Percentiles rank a stretch among this genome's conserved stretches.
Evolutionary conservation across 1,284 basidiomycete genomes (phyloP).

Genomic region (Ceratobasidium papillatum): DNA sequence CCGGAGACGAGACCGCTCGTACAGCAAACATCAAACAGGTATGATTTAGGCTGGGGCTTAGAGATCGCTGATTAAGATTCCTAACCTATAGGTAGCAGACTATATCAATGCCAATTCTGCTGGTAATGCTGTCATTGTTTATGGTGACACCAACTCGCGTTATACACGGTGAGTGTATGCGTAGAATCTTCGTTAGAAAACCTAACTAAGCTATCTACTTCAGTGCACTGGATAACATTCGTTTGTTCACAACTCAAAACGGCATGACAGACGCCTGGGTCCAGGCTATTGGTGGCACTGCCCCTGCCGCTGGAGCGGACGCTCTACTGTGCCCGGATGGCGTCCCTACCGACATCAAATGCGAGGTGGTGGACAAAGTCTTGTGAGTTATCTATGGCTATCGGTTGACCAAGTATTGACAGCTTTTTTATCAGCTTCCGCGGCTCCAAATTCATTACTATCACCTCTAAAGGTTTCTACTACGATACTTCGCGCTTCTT

Average conservation of each 20-base stretch:
- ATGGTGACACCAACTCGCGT: conserved; percentile 56
- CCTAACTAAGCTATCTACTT: background rate
- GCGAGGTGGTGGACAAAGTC: conserved; percentile 57
- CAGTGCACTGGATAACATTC: conserved; percentile 29
- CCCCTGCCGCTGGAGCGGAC: conserved; percentile 47
- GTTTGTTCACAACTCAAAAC: conserved; percentile 25
- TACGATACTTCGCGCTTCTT: conserved; percentile 53
- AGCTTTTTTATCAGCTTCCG: conserved; percentile 44
- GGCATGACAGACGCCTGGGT: conserved; percentile 43
- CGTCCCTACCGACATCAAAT: conserved; percentile 50
- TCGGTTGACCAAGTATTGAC: background rate
- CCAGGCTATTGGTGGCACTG: conserved; percentile 47
- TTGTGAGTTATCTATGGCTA: conserved; percentile 42
- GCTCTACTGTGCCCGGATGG: conserved; percentile 52
- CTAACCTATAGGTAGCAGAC: conserved; percentile 44
- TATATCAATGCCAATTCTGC: conserved; percentile 51
- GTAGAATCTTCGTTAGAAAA: background rate
- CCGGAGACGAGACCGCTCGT: conserved; percentile 52
- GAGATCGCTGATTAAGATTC: background rate
- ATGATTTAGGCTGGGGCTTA: background rate
- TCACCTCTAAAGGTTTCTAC: conserved; percentile 49
- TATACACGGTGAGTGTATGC: conserved; percentile 48
- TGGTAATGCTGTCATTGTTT: conserved; percentile 54
- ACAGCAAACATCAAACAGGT: conserved; percentile 52
- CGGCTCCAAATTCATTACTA: conserved; percentile 47